Conservation (phyloP, 1,284 basidiomycete species). For the Mycosarcoma maydis region DNA sequence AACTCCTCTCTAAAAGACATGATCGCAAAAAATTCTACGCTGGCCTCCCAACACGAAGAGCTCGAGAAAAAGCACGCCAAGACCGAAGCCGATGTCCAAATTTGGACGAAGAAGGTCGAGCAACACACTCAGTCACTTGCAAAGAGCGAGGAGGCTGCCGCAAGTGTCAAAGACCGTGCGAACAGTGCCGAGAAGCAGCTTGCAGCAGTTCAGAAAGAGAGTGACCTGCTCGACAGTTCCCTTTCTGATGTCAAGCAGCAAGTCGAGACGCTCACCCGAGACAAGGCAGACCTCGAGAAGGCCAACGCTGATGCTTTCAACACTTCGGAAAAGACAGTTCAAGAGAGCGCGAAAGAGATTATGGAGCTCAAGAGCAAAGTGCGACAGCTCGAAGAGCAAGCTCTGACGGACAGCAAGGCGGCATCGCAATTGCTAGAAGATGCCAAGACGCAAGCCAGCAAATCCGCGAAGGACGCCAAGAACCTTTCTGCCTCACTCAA, state of each 20-base stretch:
- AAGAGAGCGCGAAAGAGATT: constrained; percentile 19
- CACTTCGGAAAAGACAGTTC: constrained; percentile 14
- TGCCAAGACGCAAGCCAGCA: constrained; percentile 18
- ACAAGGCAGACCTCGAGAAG: constrained; percentile 26
- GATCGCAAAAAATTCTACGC: constrained; percentile 1
- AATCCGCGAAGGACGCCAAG: constrained; percentile 16
- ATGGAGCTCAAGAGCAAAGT: constrained; percentile 26
- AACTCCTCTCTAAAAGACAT: constrained; percentile 15
- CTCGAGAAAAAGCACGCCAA: constrained; percentile 23
- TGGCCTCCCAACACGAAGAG: constrained; percentile 6
- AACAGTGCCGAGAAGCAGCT: constrained; percentile 25
- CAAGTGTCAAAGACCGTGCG: constrained; percentile 12
- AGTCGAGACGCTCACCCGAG: constrained; percentile 20
- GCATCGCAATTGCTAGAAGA: constrained; percentile 16
- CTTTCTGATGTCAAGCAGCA: constrained; percentile 26
- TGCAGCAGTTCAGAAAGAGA: constrained; percentile 23
- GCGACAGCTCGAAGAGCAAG: constrained; percentile 25
- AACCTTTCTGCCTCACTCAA: constrained; percentile 17
- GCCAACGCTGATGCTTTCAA: constrained; percentile 15
- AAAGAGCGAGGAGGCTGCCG: constrained; percentile 17
- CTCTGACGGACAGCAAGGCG: constrained; percentile 6
- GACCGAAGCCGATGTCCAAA: constrained; percentile 17
- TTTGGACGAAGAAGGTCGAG: constrained; percentile 15
- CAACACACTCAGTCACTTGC: constrained; percentile 16
- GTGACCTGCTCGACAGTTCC: constrained; percentile 23